Evolutionary conservation across 2,329 filamentous ascomycete genomes (phyloP).

Genomic region (Scedosporium boydii): DNA sequence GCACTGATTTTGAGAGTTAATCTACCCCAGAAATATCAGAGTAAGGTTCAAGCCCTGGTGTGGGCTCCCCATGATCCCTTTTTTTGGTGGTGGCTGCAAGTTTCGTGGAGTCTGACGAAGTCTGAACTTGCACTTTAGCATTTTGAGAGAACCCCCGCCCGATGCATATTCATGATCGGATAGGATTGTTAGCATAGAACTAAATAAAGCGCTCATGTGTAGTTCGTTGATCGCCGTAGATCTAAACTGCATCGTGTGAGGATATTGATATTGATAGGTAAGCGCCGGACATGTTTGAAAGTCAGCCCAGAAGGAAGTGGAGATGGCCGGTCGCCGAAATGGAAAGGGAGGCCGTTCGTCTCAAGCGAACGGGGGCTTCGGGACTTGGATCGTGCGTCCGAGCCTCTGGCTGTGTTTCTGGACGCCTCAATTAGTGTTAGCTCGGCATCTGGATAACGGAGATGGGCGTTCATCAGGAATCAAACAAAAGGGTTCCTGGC

Average conservation of each 20-base stretch:
- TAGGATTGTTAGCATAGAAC: too few relatives aligned
- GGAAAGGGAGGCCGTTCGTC: neutral
- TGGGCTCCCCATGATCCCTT: too few relatives aligned
- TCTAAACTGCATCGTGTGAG: neutral
- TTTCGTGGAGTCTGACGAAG: too few relatives aligned
- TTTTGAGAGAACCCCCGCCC: too few relatives aligned
- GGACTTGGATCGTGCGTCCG: too few relatives aligned
- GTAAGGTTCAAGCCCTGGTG: too few relatives aligned
- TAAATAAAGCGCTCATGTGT: too few relatives aligned
- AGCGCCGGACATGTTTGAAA: neutral
- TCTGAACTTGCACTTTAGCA: too few relatives aligned
- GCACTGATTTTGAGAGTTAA: too few relatives aligned
- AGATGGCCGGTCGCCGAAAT: neutral
- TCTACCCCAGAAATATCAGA: too few relatives aligned
- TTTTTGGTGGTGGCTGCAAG: too few relatives aligned
- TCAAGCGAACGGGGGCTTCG: neutral
- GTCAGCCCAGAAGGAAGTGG: neutral
- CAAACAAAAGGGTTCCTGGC: neutral
- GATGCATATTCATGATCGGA: too few relatives aligned
- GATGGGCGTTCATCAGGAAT: neutral
- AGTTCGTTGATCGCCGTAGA: neutral
- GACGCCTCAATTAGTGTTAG: neutral
- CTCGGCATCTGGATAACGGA: neutral
- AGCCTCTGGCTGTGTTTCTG: neutral
- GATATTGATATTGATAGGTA: neutral